Base-by-base conservation (phyloP, 305 asterid species). In the Ilex paraguariensis region DNA sequence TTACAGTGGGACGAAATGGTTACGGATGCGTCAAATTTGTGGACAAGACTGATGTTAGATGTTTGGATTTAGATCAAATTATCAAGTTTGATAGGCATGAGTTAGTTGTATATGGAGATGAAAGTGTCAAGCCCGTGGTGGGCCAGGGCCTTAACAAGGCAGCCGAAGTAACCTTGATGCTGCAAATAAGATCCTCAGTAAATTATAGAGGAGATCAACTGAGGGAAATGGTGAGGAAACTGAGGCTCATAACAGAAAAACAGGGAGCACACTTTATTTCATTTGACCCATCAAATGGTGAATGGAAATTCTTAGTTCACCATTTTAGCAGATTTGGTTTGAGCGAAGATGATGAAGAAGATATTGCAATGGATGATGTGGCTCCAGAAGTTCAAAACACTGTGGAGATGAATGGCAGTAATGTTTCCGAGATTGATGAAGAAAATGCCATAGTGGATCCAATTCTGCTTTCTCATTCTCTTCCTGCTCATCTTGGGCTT, bases 321-420 rank as follows among this genome's bases (percentile, higher is more conserved):
- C 98, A 87, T 76, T 92, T 92, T 75, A 92, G 98, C 79, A 87
- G 95, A 75, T 92, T 87, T 80, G 98, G 98, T 56, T 78, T 92
- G 71, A 75, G 61, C 73, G 96, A 79, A 15, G 96, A 89, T 64
- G 98, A 88, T 54, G 98, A 89, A 68, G 97, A 89, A 51, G 98
- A 86, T 77, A 75, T 84, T 64, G 71, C 71, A 17, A 85, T 87
- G 95, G 87, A 82, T 68, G 90, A 71, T 59, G 82, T 17, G 14
- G 69, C 95, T 72, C 82, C 85, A 21, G 87, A 66, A 72, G 85
- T 69, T 64, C 84, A 70, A 69, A 81, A 77, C 64, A 75, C 77
- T 15, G 71, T 50, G 16, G 81, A 81, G 61, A 72, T 81, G 81
- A 70, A 73, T 56, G 75, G 73, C 40, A 72, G 75, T 60, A 96